Conservation (phyloP, 139 green algal genomes). For the Chlorella sp. region DNA sequence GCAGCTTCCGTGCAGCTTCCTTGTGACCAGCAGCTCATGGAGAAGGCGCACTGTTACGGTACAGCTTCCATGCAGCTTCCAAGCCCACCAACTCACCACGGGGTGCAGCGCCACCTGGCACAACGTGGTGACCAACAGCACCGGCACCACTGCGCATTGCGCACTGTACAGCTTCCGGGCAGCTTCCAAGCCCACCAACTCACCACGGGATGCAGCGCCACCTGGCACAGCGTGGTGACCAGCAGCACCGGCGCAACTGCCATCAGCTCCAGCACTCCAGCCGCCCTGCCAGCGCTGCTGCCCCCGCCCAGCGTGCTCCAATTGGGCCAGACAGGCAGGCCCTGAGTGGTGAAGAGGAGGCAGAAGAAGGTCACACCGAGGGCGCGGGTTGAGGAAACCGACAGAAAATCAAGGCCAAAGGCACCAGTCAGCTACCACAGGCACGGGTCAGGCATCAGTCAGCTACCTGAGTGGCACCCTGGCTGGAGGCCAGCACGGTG, state of each 20-base stretch:
- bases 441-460: slow-evolving; percentile 4
- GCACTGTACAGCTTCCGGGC: neutral
- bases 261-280: neutral
- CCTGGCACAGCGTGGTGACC: neutral
- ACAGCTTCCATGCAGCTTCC: neutral
- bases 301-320: neutral
- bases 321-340: neutral
- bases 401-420: too few species aligned
- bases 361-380: too few species aligned
- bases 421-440: neutral
- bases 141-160: too few species aligned
- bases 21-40: neutral
- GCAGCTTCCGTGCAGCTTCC: neutral
- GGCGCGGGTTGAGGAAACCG: too few species aligned
- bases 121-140: neutral
- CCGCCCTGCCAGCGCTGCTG: slow-evolving; percentile 10
- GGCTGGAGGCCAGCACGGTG: neutral
- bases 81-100: neutral
- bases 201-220: neutral
- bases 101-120: neutral
- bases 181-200: neutral
- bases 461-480: neutral
- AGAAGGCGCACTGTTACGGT: neutral
- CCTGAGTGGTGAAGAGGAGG: too few species aligned
- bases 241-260: neutral